These are phyloP conservation scores for Nemania serpens DNA, from an alignment of 2,329 filamentous ascomycete genomes.

Conservation along the genomic window DNA sequence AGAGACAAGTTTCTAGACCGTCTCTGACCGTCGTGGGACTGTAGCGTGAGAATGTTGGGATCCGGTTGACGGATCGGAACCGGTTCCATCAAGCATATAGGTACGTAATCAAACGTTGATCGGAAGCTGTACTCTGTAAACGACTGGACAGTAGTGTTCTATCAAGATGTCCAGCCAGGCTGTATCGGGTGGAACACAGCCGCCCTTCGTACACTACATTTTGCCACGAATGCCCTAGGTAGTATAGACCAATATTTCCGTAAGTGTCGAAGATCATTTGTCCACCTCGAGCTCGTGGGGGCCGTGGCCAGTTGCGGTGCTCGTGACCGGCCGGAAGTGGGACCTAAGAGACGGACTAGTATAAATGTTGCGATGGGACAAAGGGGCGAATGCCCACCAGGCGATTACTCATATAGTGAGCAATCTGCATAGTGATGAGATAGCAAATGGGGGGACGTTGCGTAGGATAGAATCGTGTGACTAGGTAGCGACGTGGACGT, in stretches of 20 bases:
- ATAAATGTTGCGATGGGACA: slow-evolving; percentile 10
- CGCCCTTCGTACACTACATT: background rate
- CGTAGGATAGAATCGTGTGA: slow-evolving; percentile 12
- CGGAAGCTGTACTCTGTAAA: slow-evolving; percentile 4
- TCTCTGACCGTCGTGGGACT: no score
- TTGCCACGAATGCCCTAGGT: background rate
- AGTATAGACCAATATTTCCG: slow-evolving; percentile 3
- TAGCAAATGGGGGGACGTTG: background rate
- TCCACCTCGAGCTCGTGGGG: slow-evolving; percentile 19
- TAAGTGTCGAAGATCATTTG: slow-evolving; percentile 1
- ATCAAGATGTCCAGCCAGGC: background rate
- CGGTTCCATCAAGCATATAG: slow-evolving; percentile 2
- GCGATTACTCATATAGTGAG: slow-evolving; percentile 1
- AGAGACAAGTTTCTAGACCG: background rate
- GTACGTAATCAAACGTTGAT: slow-evolving; percentile 5
- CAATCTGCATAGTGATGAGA: slow-evolving; percentile 10
- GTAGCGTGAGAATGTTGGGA: background rate
- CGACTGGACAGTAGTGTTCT: background rate
- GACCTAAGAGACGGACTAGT: slow-evolving; percentile 14
- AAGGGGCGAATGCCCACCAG: slow-evolving; percentile 7
- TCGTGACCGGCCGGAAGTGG: slow-evolving; percentile 25
- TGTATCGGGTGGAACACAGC: background rate
- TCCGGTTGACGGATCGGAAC: slow-evolving; percentile 2
- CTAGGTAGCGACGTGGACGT: slow-evolving; percentile 10
- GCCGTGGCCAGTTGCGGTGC: slow-evolving; percentile 17